Evolutionary conservation across 129 eudicot genomes (phyloP), one percentile per base, ranked within the genome.

Genomic region (Tagetes patula): DNA sequence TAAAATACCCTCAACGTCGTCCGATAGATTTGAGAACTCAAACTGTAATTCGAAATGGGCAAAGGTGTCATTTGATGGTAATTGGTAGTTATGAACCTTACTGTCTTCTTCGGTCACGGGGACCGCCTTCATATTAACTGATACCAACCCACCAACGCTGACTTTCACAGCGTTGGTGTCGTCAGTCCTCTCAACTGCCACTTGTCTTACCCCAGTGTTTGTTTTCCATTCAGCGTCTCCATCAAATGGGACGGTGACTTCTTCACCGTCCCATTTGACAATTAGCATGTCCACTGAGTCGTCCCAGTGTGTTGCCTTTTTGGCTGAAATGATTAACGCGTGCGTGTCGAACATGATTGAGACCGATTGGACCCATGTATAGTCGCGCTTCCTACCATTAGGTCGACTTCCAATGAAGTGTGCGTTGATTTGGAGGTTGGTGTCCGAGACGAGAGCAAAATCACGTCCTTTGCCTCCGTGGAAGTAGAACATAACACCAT

Each of bases 401-500:
- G 90, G 94, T 32, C 90, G 76, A 64, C 76, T 78, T 55, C 94
- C 90, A 8, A 88, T 88, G 72, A 88, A 73, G 71, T 81, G 94
- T 11, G 84, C 94, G 33, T 88, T 88, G 74, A 88, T 83, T 33
- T 88, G 94, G 77, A 88, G 86, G 69, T 85, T 88, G 10, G 80
- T 78, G 48, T 85, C 94, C 0, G 88, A 85, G 5, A 85, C 87
- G 0, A 88, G 79, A 54, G 87, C 83, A 33, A 82, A 88, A 58
- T 83, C 79, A 1, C 77, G 69, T 20, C 86, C 89, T 73, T 85
- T 88, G 6, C 78, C 67, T 14, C 94, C 94, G 30, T 88, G 94
- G 85, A 88, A 88, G 82, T 85, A 88, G 83, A 88, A 88, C 87
- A 85, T 85, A 2, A 85, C 84, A 0, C 94, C 90, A 49, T 88